phyloP scores from a whole-genome alignment of 2,329 filamentous ascomycete genomes.

The Sclerotinia borealis region DNA sequence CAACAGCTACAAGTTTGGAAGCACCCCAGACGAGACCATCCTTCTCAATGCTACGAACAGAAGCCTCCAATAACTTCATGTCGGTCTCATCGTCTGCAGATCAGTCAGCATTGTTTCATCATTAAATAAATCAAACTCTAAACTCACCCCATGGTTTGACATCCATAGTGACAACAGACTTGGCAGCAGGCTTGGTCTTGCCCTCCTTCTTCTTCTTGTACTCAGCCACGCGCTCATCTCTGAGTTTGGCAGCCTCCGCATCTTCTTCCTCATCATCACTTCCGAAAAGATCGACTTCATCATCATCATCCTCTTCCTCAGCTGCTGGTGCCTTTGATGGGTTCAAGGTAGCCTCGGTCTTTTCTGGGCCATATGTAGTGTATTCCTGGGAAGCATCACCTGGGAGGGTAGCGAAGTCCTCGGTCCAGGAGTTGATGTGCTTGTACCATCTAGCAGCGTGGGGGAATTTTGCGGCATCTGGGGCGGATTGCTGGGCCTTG shows the following conservation, averaged over 20 bases:
- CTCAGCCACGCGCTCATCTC: conserved; percentile 84
- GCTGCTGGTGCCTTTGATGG: conserved; percentile 73
- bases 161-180: conserved; percentile 92
- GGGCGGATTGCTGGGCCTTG: conserved; percentile 76
- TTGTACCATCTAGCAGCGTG: conserved; percentile 98
- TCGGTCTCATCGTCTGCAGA: conserved; percentile 80
- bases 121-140: background rate
- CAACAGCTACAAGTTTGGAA: conserved; percentile 81
- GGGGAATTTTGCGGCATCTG: conserved; percentile 81
- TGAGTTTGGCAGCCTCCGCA: conserved; percentile 73
- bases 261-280: conserved; percentile 93
- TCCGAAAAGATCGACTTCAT: conserved; percentile 90
- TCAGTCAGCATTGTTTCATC: conserved; percentile 21
- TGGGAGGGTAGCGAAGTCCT: conserved; percentile 83
- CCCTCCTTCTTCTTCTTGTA: conserved; percentile 96
- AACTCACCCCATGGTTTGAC: conserved; percentile 95
- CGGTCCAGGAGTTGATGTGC: conserved; percentile 89
- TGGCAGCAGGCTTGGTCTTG: conserved; percentile 87
- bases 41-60: conserved; percentile 78
- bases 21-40: conserved; percentile 96
- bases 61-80: conserved; percentile 73
- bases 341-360: conserved; percentile 70
- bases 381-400: conserved; percentile 86
- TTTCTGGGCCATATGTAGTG: conserved; percentile 87
- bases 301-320: conserved; percentile 73